phyloP scores from a whole-genome alignment of 2,329 filamentous ascomycete species.

The Gyromitra esculenta region DNA sequence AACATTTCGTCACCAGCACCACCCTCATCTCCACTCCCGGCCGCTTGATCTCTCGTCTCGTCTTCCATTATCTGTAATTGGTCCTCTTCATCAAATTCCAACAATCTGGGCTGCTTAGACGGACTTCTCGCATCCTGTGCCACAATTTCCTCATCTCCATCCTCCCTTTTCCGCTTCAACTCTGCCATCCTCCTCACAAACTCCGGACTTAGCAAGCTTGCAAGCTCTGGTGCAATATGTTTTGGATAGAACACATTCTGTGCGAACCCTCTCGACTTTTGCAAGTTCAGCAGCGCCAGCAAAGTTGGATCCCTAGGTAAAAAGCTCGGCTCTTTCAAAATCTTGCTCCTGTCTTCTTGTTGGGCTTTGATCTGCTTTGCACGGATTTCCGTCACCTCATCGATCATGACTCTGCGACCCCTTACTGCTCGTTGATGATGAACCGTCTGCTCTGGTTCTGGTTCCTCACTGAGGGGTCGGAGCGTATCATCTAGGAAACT shows the following conservation, averaged over 20 bases:
- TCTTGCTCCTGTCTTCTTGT: slow-evolving; percentile 84
- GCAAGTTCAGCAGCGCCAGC: slow-evolving; percentile 88
- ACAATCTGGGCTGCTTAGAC: slow-evolving; percentile 51
- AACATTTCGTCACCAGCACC: slow-evolving; percentile 51
- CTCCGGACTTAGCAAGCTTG: slow-evolving; percentile 89
- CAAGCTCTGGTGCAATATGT: slow-evolving; percentile 74
- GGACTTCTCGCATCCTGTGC: slow-evolving; percentile 45
- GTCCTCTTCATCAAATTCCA: slow-evolving; percentile 61
- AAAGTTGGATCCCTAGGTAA: slow-evolving; percentile 87
- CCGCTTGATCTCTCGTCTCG: slow-evolving; percentile 20
- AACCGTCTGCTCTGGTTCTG: slow-evolving; percentile 66
- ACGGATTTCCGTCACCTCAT: slow-evolving; percentile 71
- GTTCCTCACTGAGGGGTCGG: slow-evolving; percentile 65
- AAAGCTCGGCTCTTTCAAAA: slow-evolving; percentile 82
- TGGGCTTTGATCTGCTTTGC: slow-evolving; percentile 79
- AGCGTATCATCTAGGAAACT: slow-evolving; percentile 53
- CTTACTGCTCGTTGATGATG: slow-evolving; percentile 77
- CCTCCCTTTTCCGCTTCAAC: slow-evolving; percentile 83
- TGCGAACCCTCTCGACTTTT: slow-evolving; percentile 89
- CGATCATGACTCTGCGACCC: slow-evolving; percentile 85
- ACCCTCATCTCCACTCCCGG: slow-evolving; percentile 48
- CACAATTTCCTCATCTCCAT: slow-evolving; percentile 41
- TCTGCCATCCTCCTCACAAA: slow-evolving; percentile 79
- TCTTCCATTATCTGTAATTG: slow-evolving; percentile 29
- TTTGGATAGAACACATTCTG: slow-evolving; percentile 60